These are phyloP conservation scores for Schizophyllum commune DNA, from an alignment of 1,284 basidiomycete species.

Conservation along the genomic window DNA sequence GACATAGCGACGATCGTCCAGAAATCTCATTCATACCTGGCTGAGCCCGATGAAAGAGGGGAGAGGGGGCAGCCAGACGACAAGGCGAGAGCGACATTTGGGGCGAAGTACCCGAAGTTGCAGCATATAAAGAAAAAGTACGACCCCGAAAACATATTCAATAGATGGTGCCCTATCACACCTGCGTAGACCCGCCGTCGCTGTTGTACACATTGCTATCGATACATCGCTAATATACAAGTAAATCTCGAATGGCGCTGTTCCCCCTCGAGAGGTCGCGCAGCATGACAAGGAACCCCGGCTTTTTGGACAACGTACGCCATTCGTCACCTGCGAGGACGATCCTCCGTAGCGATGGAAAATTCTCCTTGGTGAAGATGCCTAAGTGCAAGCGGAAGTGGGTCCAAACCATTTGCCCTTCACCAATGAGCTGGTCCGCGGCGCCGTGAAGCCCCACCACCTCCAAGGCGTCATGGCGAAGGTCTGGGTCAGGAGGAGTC, in stretches of 20 bases:
- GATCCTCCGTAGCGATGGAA: background rate
- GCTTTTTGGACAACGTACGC: background rate
- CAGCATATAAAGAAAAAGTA: too few species aligned
- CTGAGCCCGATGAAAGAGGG: too few species aligned
- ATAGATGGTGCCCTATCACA: conserved; percentile 39
- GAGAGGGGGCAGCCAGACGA: too few species aligned
- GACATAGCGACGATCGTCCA: too few species aligned
- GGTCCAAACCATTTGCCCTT: conserved; percentile 29
- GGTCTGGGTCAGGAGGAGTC: conserved; percentile 19
- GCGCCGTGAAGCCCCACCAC: conserved; percentile 44
- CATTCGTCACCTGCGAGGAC: background rate
- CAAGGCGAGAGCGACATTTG: conserved; percentile 25
- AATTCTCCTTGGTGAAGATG: background rate
- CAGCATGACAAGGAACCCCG: background rate
- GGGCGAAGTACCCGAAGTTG: conserved; percentile 30
- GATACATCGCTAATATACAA: background rate
- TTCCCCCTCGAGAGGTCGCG: background rate
- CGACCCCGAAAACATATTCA: too few species aligned
- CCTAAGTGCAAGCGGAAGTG: conserved; percentile 39
- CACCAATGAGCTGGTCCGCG: conserved; percentile 30
- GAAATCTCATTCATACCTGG: too few species aligned
- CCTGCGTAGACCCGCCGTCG: conserved; percentile 14
- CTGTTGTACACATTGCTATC: too few species aligned
- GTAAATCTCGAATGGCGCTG: background rate
- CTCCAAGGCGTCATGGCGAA: conserved; percentile 26